Evolutionary conservation across 1,139 yeast genomes (phyloP).

Genomic region (Pichia kudriavzevii): DNA sequence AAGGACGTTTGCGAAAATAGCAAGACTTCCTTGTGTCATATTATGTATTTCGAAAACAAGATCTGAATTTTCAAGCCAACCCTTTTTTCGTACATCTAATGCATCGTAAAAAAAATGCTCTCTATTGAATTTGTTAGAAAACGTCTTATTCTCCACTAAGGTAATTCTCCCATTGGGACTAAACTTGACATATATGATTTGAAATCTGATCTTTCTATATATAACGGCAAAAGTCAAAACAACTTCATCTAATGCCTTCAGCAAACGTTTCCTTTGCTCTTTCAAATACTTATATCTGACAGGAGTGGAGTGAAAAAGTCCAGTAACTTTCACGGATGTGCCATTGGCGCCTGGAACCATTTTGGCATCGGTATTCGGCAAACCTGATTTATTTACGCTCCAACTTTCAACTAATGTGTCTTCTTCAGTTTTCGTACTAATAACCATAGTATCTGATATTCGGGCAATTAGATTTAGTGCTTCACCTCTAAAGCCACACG

Average conservation of each 20-base stretch:
- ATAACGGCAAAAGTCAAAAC: constrained; percentile 30
- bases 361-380: constrained; percentile 17
- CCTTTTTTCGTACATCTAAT: constrained; percentile 15
- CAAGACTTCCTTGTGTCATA: constrained; percentile 6
- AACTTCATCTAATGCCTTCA: constrained; percentile 25
- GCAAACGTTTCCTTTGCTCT: constrained; percentile 23
- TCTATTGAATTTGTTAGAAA: constrained; percentile 13
- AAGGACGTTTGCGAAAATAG: constrained; percentile 17
- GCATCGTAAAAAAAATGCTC: constrained; percentile 18
- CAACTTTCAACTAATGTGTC: constrained; percentile 32
- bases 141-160: constrained; percentile 10
- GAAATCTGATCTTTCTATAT: constrained; percentile 29
- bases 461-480: constrained; percentile 69
- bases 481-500: constrained; percentile 81
- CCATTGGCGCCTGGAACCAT: constrained; percentile 30
- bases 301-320: constrained; percentile 30
- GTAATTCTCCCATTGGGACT: constrained; percentile 13
- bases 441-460: constrained; percentile 30
- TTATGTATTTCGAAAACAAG: constrained; percentile 9
- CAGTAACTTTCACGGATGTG: constrained; percentile 30
- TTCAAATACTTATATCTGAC: constrained; percentile 31
- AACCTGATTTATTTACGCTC: constrained; percentile 30
- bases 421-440: constrained; percentile 28
- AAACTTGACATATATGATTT: constrained; percentile 20
- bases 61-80: constrained; percentile 17